Evolutionary conservation across 257 asterid species (phyloP).

Genomic region (Solanum pennellii): DNA sequence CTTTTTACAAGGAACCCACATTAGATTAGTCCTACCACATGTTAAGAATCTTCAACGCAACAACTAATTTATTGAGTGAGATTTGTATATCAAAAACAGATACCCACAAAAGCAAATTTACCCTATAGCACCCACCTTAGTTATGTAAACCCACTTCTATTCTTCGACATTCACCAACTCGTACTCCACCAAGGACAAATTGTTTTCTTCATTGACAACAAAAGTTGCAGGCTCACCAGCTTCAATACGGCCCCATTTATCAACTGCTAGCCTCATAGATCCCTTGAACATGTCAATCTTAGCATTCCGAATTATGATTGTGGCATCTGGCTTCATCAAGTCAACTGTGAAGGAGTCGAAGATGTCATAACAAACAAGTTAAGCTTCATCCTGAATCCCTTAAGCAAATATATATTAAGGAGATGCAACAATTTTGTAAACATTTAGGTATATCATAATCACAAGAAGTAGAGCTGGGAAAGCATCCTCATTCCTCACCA

Average conservation of each 20-base stretch:
- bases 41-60: conserved; percentile 19
- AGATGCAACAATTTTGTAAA: not conserved
- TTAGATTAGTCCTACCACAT: conserved; percentile 39
- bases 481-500: not conserved
- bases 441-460: not conserved
- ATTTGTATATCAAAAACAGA: conserved; percentile 39
- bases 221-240: conserved; percentile 50
- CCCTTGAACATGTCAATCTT: conserved; percentile 82
- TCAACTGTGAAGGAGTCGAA: conserved; percentile 38
- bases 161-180: conserved; percentile 64
- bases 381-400: not conserved
- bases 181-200: conserved; percentile 63
- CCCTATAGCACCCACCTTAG: conserved; percentile 9
- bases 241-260: conserved; percentile 79
- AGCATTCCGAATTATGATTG: conserved; percentile 55
- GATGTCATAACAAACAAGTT: not conserved
- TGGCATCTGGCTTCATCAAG: conserved; percentile 45
- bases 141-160: not conserved
- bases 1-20: conserved; percentile 29
- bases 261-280: conserved; percentile 73
- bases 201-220: conserved; percentile 70
- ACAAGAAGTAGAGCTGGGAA: not conserved
- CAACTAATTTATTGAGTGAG: conserved; percentile 20
- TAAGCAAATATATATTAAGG: not conserved
- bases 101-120: conserved; percentile 13